Evolutionary conservation across 2,329 filamentous ascomycete genomes (phyloP).

Genomic region (Chaetomium strumarium): DNA sequence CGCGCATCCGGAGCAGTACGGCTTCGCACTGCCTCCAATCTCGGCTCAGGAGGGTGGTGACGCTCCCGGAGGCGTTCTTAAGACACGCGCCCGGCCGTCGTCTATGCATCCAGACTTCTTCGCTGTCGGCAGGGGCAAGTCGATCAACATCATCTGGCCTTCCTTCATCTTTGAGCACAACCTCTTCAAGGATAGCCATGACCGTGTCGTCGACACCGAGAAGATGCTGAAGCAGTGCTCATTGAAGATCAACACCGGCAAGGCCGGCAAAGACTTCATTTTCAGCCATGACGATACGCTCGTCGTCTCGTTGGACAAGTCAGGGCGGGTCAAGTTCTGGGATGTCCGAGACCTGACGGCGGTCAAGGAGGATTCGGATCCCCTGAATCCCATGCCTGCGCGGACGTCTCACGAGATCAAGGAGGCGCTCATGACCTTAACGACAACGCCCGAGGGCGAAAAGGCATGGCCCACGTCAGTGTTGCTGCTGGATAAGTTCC

Average conservation of each 20-base stretch:
- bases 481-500: constrained; percentile 90
- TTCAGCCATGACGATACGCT: constrained; percentile 96
- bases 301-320: constrained; percentile 94
- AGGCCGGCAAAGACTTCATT: constrained; percentile 95
- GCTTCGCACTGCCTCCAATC: constrained; percentile 84
- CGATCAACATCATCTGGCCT: constrained; percentile 82
- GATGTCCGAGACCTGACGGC: constrained; percentile 76
- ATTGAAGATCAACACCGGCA: constrained; percentile 91
- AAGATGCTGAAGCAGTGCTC: constrained; percentile 80
- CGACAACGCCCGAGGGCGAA: constrained; percentile 78
- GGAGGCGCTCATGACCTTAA: constrained; percentile 78
- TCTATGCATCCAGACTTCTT: constrained; percentile 89
- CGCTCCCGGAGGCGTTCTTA: constrained; percentile 83
- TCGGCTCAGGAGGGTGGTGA: constrained; percentile 76
- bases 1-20: constrained; percentile 73
- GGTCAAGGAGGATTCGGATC: constrained; percentile 45
- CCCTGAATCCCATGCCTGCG: constrained; percentile 46
- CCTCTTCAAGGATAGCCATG: constrained; percentile 57
- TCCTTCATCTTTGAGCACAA: constrained; percentile 57
- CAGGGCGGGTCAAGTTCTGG: constrained; percentile 96
- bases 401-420: constrained; percentile 68
- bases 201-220: constrained; percentile 75
- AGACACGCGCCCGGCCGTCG: constrained; percentile 89
- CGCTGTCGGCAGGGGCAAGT: constrained; percentile 90
- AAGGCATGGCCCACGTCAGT: constrained; percentile 98